Evolutionary conservation across 2,329 filamentous ascomycete species (phyloP).

Genomic region (Apiospora pterosperma): DNA sequence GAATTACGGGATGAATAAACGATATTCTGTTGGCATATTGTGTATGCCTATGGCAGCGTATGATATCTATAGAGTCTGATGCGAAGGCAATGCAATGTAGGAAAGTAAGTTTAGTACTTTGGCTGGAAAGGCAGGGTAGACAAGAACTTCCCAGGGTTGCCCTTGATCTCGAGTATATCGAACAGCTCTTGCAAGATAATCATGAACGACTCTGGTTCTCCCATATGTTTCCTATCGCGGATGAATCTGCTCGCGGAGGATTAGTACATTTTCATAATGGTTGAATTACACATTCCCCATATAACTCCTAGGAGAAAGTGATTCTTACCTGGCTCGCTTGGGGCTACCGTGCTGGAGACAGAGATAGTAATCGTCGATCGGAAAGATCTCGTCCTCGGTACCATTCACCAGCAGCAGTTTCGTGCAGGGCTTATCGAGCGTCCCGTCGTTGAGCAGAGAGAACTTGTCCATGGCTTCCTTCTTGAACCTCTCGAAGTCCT

Average conservation of each 20-base stretch:
- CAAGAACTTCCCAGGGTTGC: slow-evolving; percentile 20
- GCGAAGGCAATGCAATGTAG: slow-evolving; percentile 9
- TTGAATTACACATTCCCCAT: no score
- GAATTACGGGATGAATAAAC: neutral
- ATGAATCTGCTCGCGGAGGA: slow-evolving; percentile 22
- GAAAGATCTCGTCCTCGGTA: slow-evolving; percentile 58
- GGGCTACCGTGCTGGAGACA: slow-evolving; percentile 48
- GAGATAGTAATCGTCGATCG: slow-evolving; percentile 57
- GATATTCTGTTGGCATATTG: neutral
- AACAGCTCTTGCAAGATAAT: slow-evolving; percentile 31
- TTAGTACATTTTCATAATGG: neutral
- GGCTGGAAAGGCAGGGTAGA: slow-evolving; percentile 23
- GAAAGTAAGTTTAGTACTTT: slow-evolving; percentile 14
- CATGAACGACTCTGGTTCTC: slow-evolving; percentile 29
- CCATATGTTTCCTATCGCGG: slow-evolving; percentile 30
- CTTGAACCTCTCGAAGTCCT: slow-evolving; percentile 26
- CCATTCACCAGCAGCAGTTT: slow-evolving; percentile 53
- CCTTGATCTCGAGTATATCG: slow-evolving; percentile 25
- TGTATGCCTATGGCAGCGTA: neutral
- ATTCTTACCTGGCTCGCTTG: slow-evolving; percentile 41
- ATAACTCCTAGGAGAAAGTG: neutral
- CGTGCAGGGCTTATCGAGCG: slow-evolving; percentile 47
- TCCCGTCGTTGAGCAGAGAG: slow-evolving; percentile 52
- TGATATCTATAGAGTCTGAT: slow-evolving; percentile 18
- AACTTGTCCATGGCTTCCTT: slow-evolving; percentile 38